Percentiles rank a stretch among this genome's conserved stretches.
These are phyloP conservation scores for Trichosanthes truncata DNA, from an alignment of 306 rosid species.

Conservation along the genomic window DNA sequence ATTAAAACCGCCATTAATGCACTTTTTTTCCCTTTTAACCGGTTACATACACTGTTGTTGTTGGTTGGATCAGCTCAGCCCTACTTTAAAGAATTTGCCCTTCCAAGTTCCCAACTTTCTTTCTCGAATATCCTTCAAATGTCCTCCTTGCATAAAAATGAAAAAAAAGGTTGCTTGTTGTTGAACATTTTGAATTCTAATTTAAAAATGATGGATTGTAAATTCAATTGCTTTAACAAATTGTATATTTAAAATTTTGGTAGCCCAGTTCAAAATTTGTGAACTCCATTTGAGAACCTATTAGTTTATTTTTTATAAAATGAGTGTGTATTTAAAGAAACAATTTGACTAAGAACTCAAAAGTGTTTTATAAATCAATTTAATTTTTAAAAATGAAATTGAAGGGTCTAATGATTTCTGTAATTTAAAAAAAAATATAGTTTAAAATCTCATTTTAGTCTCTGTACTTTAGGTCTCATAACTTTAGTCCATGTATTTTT, in stretches of 20 bases:
- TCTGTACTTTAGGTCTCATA: too few species aligned
- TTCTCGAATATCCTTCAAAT: neutral
- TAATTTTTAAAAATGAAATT: neutral
- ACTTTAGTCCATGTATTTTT: too few species aligned
- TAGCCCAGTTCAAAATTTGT: neutral
- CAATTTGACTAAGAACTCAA: neutral
- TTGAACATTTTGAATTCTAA: neutral
- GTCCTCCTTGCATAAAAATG: neutral
- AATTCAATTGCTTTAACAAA: neutral
- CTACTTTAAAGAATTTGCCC: neutral
- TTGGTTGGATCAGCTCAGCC: neutral
- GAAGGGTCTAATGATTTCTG: neutral
- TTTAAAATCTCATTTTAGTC: too few species aligned
- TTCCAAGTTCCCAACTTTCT: neutral
- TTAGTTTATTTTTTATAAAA: neutral
- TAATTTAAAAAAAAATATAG: too few species aligned
- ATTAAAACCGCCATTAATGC: conserved; percentile 6
- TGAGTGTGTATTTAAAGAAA: too few species aligned
- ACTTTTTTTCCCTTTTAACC: neutral
- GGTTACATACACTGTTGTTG: neutral
- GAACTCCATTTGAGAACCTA: neutral
- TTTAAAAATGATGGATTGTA: neutral
- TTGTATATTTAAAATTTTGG: neutral
- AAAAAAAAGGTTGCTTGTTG: neutral
- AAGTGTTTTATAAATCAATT: neutral